A percentile compares a stretch with the other conserved stretches of the same genome.
Evolutionary conservation across 495 filamentous ascomycete species (phyloP).

Genomic region (Neurospora sp.): DNA sequence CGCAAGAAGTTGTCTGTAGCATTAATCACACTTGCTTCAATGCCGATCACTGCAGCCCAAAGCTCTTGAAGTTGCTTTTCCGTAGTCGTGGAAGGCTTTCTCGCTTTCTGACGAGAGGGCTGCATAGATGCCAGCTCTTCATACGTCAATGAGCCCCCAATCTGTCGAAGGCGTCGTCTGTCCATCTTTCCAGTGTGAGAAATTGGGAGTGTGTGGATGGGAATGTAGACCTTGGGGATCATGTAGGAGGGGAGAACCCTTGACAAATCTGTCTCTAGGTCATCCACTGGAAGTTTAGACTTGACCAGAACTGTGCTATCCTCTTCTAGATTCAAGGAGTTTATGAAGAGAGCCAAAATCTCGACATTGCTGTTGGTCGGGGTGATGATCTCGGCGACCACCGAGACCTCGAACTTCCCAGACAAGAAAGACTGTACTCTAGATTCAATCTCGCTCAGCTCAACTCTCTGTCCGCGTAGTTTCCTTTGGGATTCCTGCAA

Average conservation of each 20-base stretch:
- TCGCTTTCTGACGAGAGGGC: constrained; percentile 2
- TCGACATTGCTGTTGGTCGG: constrained; percentile 10
- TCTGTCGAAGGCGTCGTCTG: constrained; percentile 30
- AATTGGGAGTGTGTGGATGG: constrained; percentile 22
- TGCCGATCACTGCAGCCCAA: constrained; percentile 6
- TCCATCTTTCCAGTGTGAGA: constrained; percentile 42
- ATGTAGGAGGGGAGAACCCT: constrained; percentile 42
- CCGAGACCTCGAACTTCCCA: not conserved
- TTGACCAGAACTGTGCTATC: not conserved
- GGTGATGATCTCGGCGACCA: constrained; percentile 31
- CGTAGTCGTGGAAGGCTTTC: constrained; percentile 1
- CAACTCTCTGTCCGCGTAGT: constrained; percentile 27
- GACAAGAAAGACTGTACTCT: constrained; percentile 12
- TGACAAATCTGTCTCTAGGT: constrained; percentile 5
- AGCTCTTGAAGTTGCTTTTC: constrained; percentile 7
- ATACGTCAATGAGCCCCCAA: constrained; percentile 2
- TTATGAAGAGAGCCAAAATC: constrained; percentile 14
- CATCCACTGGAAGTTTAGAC: not conserved
- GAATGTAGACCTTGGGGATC: constrained; percentile 37
- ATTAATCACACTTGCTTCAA: constrained; percentile 7
- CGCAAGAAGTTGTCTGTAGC: constrained; percentile 21
- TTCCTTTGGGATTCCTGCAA: constrained; percentile 30
- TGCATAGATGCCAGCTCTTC: constrained; percentile 1
- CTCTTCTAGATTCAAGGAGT: constrained; percentile 21
- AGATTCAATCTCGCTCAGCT: constrained; percentile 29